Evolutionary conservation across 208 protist species (phyloP).

Genomic region (Crithidia brevicula): DNA sequence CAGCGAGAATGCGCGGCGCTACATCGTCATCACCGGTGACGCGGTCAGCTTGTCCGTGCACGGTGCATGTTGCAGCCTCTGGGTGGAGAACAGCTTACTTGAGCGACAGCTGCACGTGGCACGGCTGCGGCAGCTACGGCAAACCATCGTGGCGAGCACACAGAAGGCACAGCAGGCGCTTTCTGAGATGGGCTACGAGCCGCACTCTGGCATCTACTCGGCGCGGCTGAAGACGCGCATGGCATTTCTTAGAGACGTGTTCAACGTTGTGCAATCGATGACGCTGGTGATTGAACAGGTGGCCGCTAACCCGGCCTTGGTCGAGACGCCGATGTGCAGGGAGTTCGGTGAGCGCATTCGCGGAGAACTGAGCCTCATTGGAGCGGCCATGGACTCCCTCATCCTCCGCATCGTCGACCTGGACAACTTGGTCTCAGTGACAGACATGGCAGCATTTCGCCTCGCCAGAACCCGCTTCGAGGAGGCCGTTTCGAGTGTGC

Average conservation of each 20-base stretch:
- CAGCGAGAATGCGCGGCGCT: slow-evolving; percentile 73
- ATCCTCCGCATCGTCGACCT: slow-evolving; percentile 78
- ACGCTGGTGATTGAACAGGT: slow-evolving; percentile 80
- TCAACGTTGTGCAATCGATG: slow-evolving; percentile 72
- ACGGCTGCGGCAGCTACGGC: slow-evolving; percentile 74
- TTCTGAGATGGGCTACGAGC: slow-evolving; percentile 83
- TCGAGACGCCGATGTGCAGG: slow-evolving; percentile 77
- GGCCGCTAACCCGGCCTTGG: slow-evolving; percentile 50
- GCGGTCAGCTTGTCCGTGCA: slow-evolving; percentile 82
- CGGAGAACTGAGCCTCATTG: slow-evolving; percentile 57
- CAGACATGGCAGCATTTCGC: slow-evolving; percentile 66
- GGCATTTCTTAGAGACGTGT: slow-evolving; percentile 59
- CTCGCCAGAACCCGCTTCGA: slow-evolving; percentile 58
- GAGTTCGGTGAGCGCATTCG: slow-evolving; percentile 63
- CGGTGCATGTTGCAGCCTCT: slow-evolving; percentile 78
- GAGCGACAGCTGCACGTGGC: slow-evolving; percentile 79
- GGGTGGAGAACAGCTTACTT: slow-evolving; percentile 56
- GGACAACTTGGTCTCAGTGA: slow-evolving; percentile 47
- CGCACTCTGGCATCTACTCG: slow-evolving; percentile 71
- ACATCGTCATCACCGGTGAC: slow-evolving; percentile 71
- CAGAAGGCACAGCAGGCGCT: slow-evolving; percentile 46
- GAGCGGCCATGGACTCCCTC: slow-evolving; percentile 76
- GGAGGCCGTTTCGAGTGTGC: slow-evolving; percentile 69
- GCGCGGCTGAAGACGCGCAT: slow-evolving; percentile 62
- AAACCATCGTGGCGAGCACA: slow-evolving; percentile 57